Evolutionary conservation across 768 basidiomycete species (phyloP).

Genomic region (Mrakia frigida): DNA sequence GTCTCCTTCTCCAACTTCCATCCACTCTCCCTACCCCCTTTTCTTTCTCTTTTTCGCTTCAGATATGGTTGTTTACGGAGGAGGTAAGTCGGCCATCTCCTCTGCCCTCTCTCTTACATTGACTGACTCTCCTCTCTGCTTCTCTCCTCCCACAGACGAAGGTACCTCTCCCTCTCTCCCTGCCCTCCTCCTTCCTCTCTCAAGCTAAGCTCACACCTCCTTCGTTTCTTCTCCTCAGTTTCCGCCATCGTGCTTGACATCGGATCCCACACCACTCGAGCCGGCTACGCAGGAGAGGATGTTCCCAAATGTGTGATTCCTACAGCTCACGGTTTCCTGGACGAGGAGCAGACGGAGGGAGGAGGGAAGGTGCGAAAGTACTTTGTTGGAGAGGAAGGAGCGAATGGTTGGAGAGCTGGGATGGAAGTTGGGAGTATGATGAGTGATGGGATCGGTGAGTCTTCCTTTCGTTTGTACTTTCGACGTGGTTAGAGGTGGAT

Average conservation of each 20-base stretch:
- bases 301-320: conserved; percentile 87
- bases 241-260: conserved; percentile 93
- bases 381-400: conserved; percentile 80
- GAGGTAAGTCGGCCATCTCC: conserved; percentile 15
- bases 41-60: not conserved
- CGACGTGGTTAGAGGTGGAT: conserved; percentile 6
- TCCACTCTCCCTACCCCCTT: not conserved
- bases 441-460: conserved; percentile 72
- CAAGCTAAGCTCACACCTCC: not conserved
- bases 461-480: conserved; percentile 35
- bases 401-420: conserved; percentile 79
- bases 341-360: conserved; percentile 33
- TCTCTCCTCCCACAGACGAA: conserved; percentile 15
- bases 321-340: conserved; percentile 75
- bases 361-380: conserved; percentile 47
- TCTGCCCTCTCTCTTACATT: not conserved
- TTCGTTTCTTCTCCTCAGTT: conserved; percentile 48
- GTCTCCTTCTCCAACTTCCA: not conserved
- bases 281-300: conserved; percentile 97
- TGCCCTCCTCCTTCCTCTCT: not conserved
- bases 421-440: conserved; percentile 85
- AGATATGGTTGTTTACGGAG: conserved; percentile 31
- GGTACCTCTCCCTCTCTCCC: conserved; percentile 8
- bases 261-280: conserved; percentile 80
- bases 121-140: not conserved